Percentiles rank a stretch among this genome's conserved stretches.
phyloP scores from a whole-genome alignment of 441 rosid species.

The Adansonia grandidieri region DNA sequence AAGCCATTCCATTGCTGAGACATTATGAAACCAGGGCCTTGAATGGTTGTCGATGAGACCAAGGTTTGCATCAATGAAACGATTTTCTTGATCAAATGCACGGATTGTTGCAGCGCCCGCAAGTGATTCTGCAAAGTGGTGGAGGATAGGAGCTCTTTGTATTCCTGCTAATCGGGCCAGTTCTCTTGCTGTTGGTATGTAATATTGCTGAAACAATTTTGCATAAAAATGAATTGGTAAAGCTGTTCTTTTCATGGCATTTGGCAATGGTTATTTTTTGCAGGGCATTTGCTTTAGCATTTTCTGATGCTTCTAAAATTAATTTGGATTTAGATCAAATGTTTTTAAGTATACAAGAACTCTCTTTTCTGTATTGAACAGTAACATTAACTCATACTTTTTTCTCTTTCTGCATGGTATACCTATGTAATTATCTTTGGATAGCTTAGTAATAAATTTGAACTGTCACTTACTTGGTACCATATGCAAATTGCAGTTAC shows the following conservation, averaged over 20 bases:
- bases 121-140: constrained; percentile 94
- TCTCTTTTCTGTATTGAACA: not conserved
- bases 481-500: constrained; percentile 91
- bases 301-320: not conserved
- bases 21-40: constrained; percentile 94
- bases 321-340: not conserved
- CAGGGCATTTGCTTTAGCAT: constrained; percentile 6
- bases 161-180: constrained; percentile 87
- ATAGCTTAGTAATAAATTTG: not conserved
- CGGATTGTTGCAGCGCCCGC: constrained; percentile 94
- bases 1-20: constrained; percentile 98
- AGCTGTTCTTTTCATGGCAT: not conserved
- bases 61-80: constrained; percentile 73
- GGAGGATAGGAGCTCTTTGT: constrained; percentile 94
- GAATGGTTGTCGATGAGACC: constrained; percentile 76
- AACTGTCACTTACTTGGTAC: constrained; percentile 73
- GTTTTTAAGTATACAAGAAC: not conserved
- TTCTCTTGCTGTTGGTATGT: constrained; percentile 97
- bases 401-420: not conserved
- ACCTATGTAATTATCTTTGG: not conserved
- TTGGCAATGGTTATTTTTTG: not conserved
- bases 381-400: not conserved
- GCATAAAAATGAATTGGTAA: constrained; percentile 17
- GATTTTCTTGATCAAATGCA: constrained; percentile 78
- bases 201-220: constrained; percentile 68